These are phyloP conservation scores for Brassica napus DNA, from an alignment of 345 rosid species.

Conservation along the genomic window Da-Ae NC_063445.1:49824001-49824500, in stretches of 20 bases:
- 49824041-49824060: background rate
- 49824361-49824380: background rate
- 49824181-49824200: too few species aligned
- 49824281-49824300: background rate
- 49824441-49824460: background rate
- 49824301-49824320: background rate
- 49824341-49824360: background rate
- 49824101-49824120: background rate
- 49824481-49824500: background rate
- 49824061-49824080: background rate
- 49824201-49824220: too few species aligned
- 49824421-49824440: background rate
- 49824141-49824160: too few species aligned
- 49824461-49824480: background rate
- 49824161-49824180: background rate
- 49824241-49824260: background rate
- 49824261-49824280: background rate
- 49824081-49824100: background rate
- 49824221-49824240: background rate
- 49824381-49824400: background rate
- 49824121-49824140: background rate
- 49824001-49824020: background rate
- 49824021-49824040: background rate
- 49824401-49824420: background rate
- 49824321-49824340: background rate